Conservation (phyloP, 495 filamentous ascomycete genomes). For the Ramalina intermedia region DNA sequence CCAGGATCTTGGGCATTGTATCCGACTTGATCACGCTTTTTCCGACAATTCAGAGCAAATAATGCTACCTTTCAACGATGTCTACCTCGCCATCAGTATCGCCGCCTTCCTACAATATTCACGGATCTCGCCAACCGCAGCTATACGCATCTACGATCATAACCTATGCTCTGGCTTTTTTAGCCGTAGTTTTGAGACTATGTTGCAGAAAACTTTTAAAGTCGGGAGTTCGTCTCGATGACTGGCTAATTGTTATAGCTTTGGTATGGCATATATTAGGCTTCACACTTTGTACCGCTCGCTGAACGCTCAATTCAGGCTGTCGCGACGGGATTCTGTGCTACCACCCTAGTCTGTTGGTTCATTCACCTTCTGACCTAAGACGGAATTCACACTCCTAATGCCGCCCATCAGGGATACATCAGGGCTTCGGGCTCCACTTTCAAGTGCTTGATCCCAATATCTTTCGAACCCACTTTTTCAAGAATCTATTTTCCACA, state of each 20-base stretch:
- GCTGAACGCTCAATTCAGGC: background rate
- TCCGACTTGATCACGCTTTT: no score
- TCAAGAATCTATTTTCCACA: constrained; percentile 1
- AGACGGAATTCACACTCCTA: background rate
- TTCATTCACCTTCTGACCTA: background rate
- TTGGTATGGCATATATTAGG: constrained; percentile 13
- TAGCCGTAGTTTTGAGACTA: constrained; percentile 21
- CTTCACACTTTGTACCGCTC: background rate
- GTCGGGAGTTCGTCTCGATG: constrained; percentile 19
- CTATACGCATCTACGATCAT: background rate
- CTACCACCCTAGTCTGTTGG: background rate
- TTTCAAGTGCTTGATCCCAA: background rate
- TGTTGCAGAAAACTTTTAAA: constrained; percentile 17
- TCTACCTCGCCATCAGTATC: background rate
- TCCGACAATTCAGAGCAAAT: no score
- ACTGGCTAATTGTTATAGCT: constrained; percentile 26
- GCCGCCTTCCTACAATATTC: background rate
- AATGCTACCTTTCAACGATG: background rate
- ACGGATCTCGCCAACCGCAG: background rate
- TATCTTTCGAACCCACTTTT: background rate
- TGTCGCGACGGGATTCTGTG: background rate
- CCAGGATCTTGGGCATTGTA: no score
- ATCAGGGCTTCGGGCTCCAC: background rate
- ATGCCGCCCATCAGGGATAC: background rate
- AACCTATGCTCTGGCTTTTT: constrained; percentile 15